These are phyloP conservation scores for Pyricularia sp. DNA, from an alignment of 2,329 filamentous ascomycete species.

Conservation along the genomic window DNA sequence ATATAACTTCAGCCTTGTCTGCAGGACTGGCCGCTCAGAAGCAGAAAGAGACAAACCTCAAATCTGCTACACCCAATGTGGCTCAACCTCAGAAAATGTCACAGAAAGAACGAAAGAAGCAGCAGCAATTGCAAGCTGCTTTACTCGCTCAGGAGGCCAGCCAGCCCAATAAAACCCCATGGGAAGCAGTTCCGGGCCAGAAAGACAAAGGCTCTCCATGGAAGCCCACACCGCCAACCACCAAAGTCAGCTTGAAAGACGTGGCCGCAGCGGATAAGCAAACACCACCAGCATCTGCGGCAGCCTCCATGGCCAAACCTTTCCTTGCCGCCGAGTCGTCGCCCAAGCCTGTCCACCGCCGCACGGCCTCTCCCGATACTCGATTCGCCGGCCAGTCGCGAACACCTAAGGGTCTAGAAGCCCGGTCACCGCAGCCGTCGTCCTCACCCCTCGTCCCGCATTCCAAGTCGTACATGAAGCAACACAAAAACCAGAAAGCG, in stretches of 20 bases:
- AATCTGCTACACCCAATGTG: conserved; percentile 18
- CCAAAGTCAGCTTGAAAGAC: conserved; percentile 2
- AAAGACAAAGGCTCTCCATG: conserved; percentile 1
- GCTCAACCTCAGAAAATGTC: conserved; percentile 49
- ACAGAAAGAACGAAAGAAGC: conserved; percentile 74
- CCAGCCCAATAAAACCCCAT: not conserved
- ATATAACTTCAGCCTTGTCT: conserved; percentile 36
- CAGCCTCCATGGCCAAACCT: conserved; percentile 24
- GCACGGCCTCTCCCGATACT: conserved; percentile 48
- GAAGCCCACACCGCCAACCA: conserved; percentile 3
- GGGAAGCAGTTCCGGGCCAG: not conserved
- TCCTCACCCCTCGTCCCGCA: conserved; percentile 36
- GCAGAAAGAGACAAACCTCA: conserved; percentile 22
- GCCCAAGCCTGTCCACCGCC: conserved; percentile 25
- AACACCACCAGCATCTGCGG: conserved; percentile 1
- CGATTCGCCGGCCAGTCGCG: conserved; percentile 46
- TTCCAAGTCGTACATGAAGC: conserved; percentile 47
- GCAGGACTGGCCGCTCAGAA: conserved; percentile 39
- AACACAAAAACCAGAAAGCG: conserved; percentile 31
- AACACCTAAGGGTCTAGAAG: conserved; percentile 9
- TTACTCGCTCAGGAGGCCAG: conserved; percentile 18
- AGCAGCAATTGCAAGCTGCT: conserved; percentile 46
- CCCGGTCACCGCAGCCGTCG: conserved; percentile 1
- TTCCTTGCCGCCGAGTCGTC: conserved; percentile 29
- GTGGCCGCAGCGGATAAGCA: not conserved